phyloP scores from a whole-genome alignment of 129 eudicot genomes.

The Dittrichia graveolens region DNA sequence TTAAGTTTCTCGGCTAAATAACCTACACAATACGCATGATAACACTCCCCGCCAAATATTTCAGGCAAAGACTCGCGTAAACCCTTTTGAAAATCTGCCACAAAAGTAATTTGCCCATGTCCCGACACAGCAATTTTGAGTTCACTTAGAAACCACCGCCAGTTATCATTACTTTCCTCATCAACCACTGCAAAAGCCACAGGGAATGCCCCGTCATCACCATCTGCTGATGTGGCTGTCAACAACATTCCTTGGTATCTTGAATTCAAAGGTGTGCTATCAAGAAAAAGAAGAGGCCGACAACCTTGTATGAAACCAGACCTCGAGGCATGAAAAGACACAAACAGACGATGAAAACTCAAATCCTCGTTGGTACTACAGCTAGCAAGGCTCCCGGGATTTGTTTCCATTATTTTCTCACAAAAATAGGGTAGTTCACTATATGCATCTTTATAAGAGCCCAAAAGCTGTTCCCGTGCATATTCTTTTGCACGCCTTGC shows the following conservation, averaged over 20 bases:
- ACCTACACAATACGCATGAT: slow-evolving; percentile 46
- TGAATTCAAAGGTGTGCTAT: slow-evolving; percentile 46
- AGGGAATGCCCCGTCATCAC: slow-evolving; percentile 44
- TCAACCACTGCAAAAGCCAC: slow-evolving; percentile 43
- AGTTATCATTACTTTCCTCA: slow-evolving; percentile 37
- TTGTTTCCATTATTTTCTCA: slow-evolving; percentile 51
- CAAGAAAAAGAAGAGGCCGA: slow-evolving; percentile 38
- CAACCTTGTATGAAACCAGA: slow-evolving; percentile 39
- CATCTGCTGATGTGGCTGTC: slow-evolving; percentile 43
- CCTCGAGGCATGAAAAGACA: slow-evolving; percentile 39
- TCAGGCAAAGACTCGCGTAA: slow-evolving; percentile 34
- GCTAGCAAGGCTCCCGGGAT: slow-evolving; percentile 56
- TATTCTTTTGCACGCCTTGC: slow-evolving; percentile 44
- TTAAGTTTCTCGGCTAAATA: slow-evolving; percentile 39
- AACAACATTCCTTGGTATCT: slow-evolving; percentile 45
- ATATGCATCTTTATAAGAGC: slow-evolving; percentile 48
- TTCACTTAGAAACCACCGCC: slow-evolving; percentile 43
- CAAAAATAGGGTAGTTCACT: slow-evolving; percentile 47
- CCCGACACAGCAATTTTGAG: slow-evolving; percentile 22
- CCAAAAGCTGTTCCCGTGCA: slow-evolving; percentile 39
- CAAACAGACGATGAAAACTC: slow-evolving; percentile 41
- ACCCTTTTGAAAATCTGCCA: slow-evolving; percentile 39
- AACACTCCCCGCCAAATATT: slow-evolving; percentile 28
- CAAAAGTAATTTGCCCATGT: slow-evolving; percentile 20
- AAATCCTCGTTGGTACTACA: slow-evolving; percentile 52